These are phyloP conservation scores for Phlebiopsis flavidoalba DNA, from an alignment of 768 basidiomycete genomes.

Conservation along the genomic window DNA sequence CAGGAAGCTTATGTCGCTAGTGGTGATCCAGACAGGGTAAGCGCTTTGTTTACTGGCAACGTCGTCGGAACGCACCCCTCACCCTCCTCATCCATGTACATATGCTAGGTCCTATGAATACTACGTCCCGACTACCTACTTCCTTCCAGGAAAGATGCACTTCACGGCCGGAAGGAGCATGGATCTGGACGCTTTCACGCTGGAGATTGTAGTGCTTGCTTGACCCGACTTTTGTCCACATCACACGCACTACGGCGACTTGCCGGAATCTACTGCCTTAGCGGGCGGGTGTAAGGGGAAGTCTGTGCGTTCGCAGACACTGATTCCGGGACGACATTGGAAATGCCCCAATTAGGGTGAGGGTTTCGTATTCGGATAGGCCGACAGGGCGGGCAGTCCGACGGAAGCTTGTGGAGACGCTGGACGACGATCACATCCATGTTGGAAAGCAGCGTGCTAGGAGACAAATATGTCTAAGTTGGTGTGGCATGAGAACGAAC, in stretches of 20 bases:
- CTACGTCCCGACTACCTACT: constrained; percentile 92
- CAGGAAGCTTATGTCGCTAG: constrained; percentile 80
- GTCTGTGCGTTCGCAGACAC: constrained; percentile 20
- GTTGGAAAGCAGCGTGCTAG: constrained; percentile 33
- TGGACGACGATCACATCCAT: no score
- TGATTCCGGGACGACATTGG: constrained; percentile 51
- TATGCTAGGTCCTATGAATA: constrained; percentile 87
- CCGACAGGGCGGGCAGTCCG: constrained; percentile 54
- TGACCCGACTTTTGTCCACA: constrained; percentile 61
- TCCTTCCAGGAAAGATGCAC: constrained; percentile 85
- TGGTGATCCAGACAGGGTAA: constrained; percentile 3
- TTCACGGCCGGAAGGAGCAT: constrained; percentile 64
- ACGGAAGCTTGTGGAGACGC: constrained; percentile 61
- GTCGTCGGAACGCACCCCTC: constrained; percentile 32
- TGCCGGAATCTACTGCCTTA: constrained; percentile 48
- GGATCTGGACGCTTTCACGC: constrained; percentile 63
- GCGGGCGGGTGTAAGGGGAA: constrained; percentile 39
- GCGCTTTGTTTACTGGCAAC: not conserved
- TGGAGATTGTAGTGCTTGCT: constrained; percentile 58
- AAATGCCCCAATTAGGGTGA: constrained; percentile 76
- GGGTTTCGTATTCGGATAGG: constrained; percentile 83
- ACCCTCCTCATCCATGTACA: constrained; percentile 99
- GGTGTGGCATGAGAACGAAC: constrained; percentile 41
- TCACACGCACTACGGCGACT: no score
- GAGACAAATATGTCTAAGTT: constrained; percentile 36